Evolutionary conservation across 805 yeast genomes (phyloP).

Genomic region (Metschnikowia borealis): DNA sequence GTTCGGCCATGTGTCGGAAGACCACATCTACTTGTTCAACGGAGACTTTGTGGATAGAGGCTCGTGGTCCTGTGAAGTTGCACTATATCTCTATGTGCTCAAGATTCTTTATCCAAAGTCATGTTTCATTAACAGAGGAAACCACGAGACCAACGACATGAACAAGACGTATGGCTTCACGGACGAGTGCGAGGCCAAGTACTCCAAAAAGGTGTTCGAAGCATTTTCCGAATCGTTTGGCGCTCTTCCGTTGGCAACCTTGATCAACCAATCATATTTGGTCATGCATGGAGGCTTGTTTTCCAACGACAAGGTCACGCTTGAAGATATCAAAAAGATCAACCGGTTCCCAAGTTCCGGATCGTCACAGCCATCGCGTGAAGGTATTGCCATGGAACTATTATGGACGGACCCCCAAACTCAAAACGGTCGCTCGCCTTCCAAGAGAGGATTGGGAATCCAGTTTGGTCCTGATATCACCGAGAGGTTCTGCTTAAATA

Average conservation of each 20-base stretch:
- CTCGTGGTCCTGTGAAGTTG: slow-evolving; percentile 97
- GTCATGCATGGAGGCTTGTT: slow-evolving; percentile 96
- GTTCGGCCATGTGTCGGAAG: slow-evolving; percentile 65
- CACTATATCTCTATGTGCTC: slow-evolving; percentile 69
- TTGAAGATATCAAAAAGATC: slow-evolving; percentile 69
- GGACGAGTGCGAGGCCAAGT: slow-evolving; percentile 92
- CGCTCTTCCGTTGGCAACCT: slow-evolving; percentile 78
- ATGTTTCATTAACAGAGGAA: slow-evolving; percentile 83
- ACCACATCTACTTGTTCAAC: slow-evolving; percentile 80
- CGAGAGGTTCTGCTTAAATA: slow-evolving; percentile 64
- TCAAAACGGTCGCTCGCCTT: slow-evolving; percentile 72
- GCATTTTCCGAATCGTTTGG: slow-evolving; percentile 86
- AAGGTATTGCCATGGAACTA: slow-evolving; percentile 93
- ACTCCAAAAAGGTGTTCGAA: slow-evolving; percentile 71
- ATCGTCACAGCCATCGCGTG: slow-evolving; percentile 76
- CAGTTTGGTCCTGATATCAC: slow-evolving; percentile 98
- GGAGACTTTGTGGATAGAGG: slow-evolving; percentile 99
- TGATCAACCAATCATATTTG: slow-evolving; percentile 72
- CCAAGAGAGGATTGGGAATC: slow-evolving; percentile 92
- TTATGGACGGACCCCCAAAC: slow-evolving; percentile 96
- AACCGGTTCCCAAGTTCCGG: slow-evolving; percentile 56
- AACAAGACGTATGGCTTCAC: slow-evolving; percentile 94
- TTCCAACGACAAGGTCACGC: slow-evolving; percentile 64
- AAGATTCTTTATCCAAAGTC: slow-evolving; percentile 71
- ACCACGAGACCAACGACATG: slow-evolving; percentile 96